Evolutionary conservation across 2,329 filamentous ascomycete species (phyloP), one percentile per base, ranked within the genome.

Genomic region (Elsinoe batatas): DNA sequence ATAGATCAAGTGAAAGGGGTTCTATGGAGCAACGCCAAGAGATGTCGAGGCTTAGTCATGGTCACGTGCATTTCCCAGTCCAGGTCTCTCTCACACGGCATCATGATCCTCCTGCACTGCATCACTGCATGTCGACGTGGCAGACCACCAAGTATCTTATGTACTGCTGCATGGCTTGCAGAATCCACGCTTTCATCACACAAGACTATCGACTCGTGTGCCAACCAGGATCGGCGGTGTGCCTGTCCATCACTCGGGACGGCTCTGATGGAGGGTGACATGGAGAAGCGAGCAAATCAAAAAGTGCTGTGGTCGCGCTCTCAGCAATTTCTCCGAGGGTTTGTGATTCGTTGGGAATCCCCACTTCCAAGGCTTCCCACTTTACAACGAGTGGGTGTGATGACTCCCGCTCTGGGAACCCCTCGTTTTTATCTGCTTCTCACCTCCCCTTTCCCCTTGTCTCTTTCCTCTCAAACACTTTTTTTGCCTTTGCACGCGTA

Each of bases 191-290:
- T 49, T 30, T 22, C 26, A 15, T 33, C 20, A 33, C 44, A 49
- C 44, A 49, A 6, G 47, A 35, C 47, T 51, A 51, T 51, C 35
- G 47, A 51, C 32, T 32, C 17, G 12, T 13, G 35, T 36, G 35
- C 47, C 47, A 51, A 51, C 47, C 47, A 51, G 47, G 47, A 51
- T 51, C 47, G 47, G 47, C 47, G 33, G 47, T 18, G 47, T 51
- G 18, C 47, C 47, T 51, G 47, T 51, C 47, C 33, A 51, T 51
- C 47, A 38, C 47, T 38, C 44, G 44, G 44, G 44, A 51, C 32
- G 10, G 32, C 32, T 32, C 26, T 37, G 47, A 38, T 35, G 33
- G 33, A 20, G 32, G 47, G 47, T 22, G 33, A 37, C 47, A 51
- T 33, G 32, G 33, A 33, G 26, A 51, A 51, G 47, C 47, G 47